These are phyloP conservation scores for Albizia julibrissin DNA, from an alignment of 306 rosid species.

Conservation along the genomic window DNA sequence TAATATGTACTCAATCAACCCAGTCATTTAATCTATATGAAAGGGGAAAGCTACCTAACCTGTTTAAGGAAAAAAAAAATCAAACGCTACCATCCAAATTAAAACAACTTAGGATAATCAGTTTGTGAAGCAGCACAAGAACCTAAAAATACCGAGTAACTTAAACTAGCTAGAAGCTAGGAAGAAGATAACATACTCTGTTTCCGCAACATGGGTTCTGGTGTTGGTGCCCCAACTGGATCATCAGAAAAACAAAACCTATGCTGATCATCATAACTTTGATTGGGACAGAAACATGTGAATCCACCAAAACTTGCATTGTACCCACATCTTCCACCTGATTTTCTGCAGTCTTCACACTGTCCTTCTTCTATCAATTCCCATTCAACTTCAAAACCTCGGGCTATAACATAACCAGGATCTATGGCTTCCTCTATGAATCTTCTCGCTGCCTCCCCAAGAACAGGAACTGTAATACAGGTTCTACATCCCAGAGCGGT, in stretches of 20 bases:
- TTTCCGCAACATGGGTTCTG: neutral
- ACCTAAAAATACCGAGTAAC: neutral
- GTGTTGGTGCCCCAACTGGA: neutral
- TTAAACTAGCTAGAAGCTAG: neutral
- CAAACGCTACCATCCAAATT: neutral
- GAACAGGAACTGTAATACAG: constrained; percentile 20
- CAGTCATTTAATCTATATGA: neutral
- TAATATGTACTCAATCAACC: constrained; percentile 19
- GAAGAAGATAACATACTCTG: constrained; percentile 36
- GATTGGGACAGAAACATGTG: constrained; percentile 38
- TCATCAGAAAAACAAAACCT: neutral
- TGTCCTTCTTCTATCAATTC: neutral
- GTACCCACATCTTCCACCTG: constrained; percentile 47
- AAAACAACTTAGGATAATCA: neutral
- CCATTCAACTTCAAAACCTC: constrained; percentile 52
- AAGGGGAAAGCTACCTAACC: constrained; percentile 5
- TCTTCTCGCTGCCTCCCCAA: neutral
- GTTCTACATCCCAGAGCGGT: constrained; percentile 13
- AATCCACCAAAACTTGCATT: constrained; percentile 4
- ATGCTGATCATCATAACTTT: neutral
- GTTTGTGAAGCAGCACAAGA: neutral
- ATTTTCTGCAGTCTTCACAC: constrained; percentile 23
- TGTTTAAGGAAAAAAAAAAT: constrained; percentile 2
- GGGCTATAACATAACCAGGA: neutral
- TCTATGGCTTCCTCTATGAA: neutral